Evolutionary conservation across 495 filamentous ascomycete genomes (phyloP).

Genomic region (Melanomma pulvis-pyrius): DNA sequence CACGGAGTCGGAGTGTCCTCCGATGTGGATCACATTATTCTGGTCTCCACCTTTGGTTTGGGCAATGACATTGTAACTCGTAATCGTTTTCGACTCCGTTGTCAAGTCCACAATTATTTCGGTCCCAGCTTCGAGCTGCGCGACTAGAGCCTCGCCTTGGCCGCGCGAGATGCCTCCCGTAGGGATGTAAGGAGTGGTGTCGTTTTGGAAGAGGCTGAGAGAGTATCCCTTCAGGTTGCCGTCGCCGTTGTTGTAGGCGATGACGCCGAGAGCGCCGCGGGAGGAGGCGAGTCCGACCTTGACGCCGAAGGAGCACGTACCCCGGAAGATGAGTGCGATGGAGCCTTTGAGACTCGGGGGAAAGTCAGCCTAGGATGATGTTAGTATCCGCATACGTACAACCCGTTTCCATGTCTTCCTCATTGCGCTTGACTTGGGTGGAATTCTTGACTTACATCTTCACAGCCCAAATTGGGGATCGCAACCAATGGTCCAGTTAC

Average conservation of each 20-base stretch:
- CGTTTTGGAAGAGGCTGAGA: constrained; percentile 54
- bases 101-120: constrained; percentile 42
- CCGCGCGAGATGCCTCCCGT: constrained; percentile 58
- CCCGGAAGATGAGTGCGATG: constrained; percentile 66
- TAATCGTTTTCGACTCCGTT: constrained; percentile 41
- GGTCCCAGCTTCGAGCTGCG: constrained; percentile 45
- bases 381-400: not conserved
- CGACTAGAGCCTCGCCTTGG: constrained; percentile 56
- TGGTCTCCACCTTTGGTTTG: constrained; percentile 67
- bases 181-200: constrained; percentile 54
- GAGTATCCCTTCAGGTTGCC: constrained; percentile 57
- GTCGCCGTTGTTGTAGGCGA: constrained; percentile 68
- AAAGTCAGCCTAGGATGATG: constrained; percentile 51
- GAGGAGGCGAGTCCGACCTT: constrained; percentile 63
- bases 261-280: constrained; percentile 59
- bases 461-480: constrained; percentile 61
- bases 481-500: constrained; percentile 51
- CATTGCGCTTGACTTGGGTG: no score
- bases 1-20: constrained; percentile 74
- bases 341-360: constrained; percentile 55
- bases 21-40: constrained; percentile 63
- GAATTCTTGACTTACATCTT: constrained; percentile 16
- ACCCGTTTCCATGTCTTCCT: no score
- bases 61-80: constrained; percentile 65
- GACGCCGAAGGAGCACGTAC: constrained; percentile 61